Base-by-base conservation (phyloP, 257 asterid species). In the Nicotiana tabacum region DNA sequence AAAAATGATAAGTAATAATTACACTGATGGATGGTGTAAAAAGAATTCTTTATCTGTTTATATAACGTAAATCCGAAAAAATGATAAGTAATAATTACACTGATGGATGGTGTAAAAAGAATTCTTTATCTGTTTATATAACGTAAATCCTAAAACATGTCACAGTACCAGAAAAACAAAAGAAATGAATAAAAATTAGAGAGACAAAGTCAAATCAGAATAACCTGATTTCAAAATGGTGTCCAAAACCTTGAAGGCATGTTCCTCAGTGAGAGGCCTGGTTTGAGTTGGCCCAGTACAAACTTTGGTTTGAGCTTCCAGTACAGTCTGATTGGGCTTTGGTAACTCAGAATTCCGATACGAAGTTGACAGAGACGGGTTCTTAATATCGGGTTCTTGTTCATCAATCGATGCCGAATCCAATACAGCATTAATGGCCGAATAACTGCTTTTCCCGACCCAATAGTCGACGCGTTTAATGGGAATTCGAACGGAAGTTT, bases 201-300 rank as follows among this genome's bases (percentile, higher is more conserved):
- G 17, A 30, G 35, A 65, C 39, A 29, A 5, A 74, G 3, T 29
- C 3, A 66, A 29, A 46, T 18, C 48, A 7, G 82, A 56, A 18
- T 69, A 76, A 94, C 98, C 98, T 83, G 98, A 94, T 88, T 87
- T 93, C 21, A 94, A 83, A 82, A 96, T 94, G 43, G 97, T 93
- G 33, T 94, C 96, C 30, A 96, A 87, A 82, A 94, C 99, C 89
- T 92, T 94, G 85, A 91, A 93, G 85, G 99, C 98, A 83, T 96
- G 95, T 82, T 93, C 97, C 37, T 91, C 97, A 84, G 81, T 88
- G 53, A 96, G 99, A 72, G 98, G 98, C 90, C 85, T 92, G 82
- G 99, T 94, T 76, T 92, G 98, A 37, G 97, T 96, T 46, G 99
- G 99, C 17, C 98, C 98, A 2, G 98, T 96, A 83, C 99, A 96